Base-by-base conservation (phyloP, 2,329 filamentous ascomycete genomes). In the Aspergillus ochraceoroseus region DNA sequence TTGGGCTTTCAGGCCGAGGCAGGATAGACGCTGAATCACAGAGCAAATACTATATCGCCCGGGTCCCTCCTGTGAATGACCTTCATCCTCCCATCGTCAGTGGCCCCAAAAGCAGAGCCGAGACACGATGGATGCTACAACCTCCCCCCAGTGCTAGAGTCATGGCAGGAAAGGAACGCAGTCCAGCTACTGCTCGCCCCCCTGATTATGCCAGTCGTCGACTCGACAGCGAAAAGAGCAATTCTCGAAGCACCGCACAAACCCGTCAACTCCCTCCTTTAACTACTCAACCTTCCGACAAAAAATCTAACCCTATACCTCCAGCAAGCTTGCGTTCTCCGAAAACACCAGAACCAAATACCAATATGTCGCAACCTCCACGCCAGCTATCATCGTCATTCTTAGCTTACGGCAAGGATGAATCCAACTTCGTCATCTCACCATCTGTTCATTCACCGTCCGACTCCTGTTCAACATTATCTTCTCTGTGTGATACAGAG, bases 91-190 rank as follows among this genome's bases (percentile, higher is more conserved):
- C 87, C 2, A 82, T 94, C 36, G 85, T 92, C 62, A 86, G 80
- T 65, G 83, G 78, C 41, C 84, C 82, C 9, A 75, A 73, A 25
- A 80, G 77, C 59, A 79, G 71, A 57, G 79, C 80, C 39, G 87
- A 85, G 44, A 83, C 85, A 39, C 76, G 75, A 57, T 95, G 89
- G 89, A 95, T 95, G 88, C 71, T 94, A 36, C 87, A 94, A 58
- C 89, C 89, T 2, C 87, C 88, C 1, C 89, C 89, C n/a, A 79
- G 83, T 22, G 87, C 89, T 41, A 88, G 83, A 61, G 74, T 95
- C 44, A 95, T 95, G 89, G 85, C 84, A 49, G 89, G 88, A 51
- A 92, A 89, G 61, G 78, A 85, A 36, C 55, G 52, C 3, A 55
- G 55, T 20, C 50, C 46, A 33, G 35, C 48, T 7, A 53, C 56